A percentile compares a stretch with the other conserved stretches of the same genome.
These are phyloP conservation scores for Russula compacta DNA, from an alignment of 768 basidiomycete genomes.

Conservation along the genomic window DNA sequence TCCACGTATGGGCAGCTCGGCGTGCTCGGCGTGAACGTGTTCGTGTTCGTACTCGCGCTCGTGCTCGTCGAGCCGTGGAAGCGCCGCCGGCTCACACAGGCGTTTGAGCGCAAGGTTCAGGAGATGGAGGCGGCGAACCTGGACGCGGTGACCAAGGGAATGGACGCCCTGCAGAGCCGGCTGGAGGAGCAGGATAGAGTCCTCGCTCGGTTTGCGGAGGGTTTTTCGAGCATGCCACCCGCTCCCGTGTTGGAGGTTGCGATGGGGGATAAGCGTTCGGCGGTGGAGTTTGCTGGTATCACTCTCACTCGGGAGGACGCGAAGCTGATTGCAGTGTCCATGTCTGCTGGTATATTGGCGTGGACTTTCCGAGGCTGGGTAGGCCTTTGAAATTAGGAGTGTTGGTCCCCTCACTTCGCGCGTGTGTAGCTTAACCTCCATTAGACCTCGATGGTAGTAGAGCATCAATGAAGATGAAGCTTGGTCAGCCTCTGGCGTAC, in stretches of 20 bases:
- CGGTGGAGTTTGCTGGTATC: slow-evolving; percentile 15
- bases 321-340: not conserved
- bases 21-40: slow-evolving; percentile 77
- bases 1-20: slow-evolving; percentile 89
- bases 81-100: slow-evolving; percentile 72
- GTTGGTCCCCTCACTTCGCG: not conserved
- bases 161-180: slow-evolving; percentile 1
- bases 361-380: slow-evolving; percentile 9
- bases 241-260: not conserved
- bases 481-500: no score
- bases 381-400: not conserved
- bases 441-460: not conserved
- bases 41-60: slow-evolving; percentile 87
- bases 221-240: not conserved
- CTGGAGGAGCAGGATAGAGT: slow-evolving; percentile 13
- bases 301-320: not conserved
- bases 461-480: not conserved
- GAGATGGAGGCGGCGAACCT: slow-evolving; percentile 38
- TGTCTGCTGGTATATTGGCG: slow-evolving; percentile 2
- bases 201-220: not conserved
- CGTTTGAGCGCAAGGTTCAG: slow-evolving; percentile 77
- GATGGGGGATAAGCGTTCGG: not conserved
- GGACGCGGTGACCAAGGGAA: not conserved
- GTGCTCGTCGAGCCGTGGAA: slow-evolving; percentile 96
- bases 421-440: not conserved